Evolutionary conservation across 768 basidiomycete species (phyloP).

Genomic region (Amyloporia xantha): DNA sequence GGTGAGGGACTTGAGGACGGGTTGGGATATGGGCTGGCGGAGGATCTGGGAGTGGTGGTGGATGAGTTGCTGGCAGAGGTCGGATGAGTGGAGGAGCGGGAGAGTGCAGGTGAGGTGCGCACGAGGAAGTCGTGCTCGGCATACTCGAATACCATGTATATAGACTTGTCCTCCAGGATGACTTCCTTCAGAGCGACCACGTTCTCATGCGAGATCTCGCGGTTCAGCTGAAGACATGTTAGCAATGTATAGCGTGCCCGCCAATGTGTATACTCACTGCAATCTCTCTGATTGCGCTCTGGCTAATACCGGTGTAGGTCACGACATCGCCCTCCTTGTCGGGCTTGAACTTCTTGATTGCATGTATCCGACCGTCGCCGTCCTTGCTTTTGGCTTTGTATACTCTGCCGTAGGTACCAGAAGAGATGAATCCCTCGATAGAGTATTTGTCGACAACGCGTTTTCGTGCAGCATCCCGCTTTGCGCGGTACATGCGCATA

Average conservation of each 20-base stretch:
- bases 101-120: conserved; percentile 21
- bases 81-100: not conserved
- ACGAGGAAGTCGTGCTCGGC: conserved; percentile 98
- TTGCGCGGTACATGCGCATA: conserved; percentile 80
- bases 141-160: conserved; percentile 99
- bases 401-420: conserved; percentile 96
- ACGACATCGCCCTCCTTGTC: conserved; percentile 97
- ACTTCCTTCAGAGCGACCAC: conserved; percentile 89
- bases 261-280: conserved; percentile 51
- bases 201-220: conserved; percentile 88
- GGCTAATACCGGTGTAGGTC: conserved; percentile 96
- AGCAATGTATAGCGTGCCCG: not conserved
- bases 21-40: conserved; percentile 62
- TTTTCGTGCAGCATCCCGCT: conserved; percentile 61
- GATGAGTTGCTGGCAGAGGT: conserved; percentile 78
- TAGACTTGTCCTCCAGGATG: conserved; percentile 95
- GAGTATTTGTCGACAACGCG: conserved; percentile 77
- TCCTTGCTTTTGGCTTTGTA: conserved; percentile 89
- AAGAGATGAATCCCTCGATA: conserved; percentile 96
- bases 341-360: conserved; percentile 99
- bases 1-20: conserved; percentile 87
- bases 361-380: conserved; percentile 66
- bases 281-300: conserved; percentile 96
- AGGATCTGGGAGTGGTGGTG: conserved; percentile 94
- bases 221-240: conserved; percentile 56